phyloP scores from a whole-genome alignment of 1,139 yeast species.

The Sporopachydermia cereana region DNA sequence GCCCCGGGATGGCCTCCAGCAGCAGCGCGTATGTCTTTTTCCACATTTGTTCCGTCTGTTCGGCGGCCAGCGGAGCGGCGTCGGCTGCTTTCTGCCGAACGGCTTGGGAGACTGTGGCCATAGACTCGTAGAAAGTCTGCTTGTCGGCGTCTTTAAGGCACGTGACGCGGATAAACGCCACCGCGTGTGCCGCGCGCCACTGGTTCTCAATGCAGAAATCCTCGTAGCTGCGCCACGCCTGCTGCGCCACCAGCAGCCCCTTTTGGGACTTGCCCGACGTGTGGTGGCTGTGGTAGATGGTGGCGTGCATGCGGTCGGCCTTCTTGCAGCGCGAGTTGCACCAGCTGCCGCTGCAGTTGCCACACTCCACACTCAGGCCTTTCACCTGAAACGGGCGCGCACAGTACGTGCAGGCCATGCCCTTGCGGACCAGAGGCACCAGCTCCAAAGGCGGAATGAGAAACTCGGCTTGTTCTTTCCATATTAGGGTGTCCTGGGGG shows the following conservation, averaged over 20 bases:
- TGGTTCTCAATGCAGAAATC: slow-evolving; percentile 51
- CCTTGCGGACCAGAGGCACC: slow-evolving; percentile 45
- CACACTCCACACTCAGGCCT: slow-evolving; percentile 48
- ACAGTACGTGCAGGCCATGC: slow-evolving; percentile 74
- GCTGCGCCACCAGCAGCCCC: slow-evolving; percentile 26
- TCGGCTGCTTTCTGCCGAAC: slow-evolving; percentile 48
- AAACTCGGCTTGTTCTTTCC: slow-evolving; percentile 54
- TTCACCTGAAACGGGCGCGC: slow-evolving; percentile 44
- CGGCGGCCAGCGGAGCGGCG: slow-evolving; percentile 40
- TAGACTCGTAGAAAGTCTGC: slow-evolving; percentile 36
- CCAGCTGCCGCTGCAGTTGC: slow-evolving; percentile 60
- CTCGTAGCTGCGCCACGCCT: slow-evolving; percentile 44
- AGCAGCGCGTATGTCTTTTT: slow-evolving; percentile 42
- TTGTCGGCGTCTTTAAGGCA: slow-evolving; percentile 30
- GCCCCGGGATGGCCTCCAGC: slow-evolving; percentile 35
- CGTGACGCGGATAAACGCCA: slow-evolving; percentile 45
- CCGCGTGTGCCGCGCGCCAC: slow-evolving; percentile 61
- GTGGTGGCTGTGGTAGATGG: slow-evolving; percentile 41
- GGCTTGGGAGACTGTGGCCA: slow-evolving; percentile 65
- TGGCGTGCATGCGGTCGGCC: slow-evolving; percentile 38
- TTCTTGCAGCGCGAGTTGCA: slow-evolving; percentile 56
- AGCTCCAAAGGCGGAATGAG: slow-evolving; percentile 65
- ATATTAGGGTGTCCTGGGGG: slow-evolving; percentile 39
- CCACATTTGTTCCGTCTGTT: slow-evolving; percentile 54
- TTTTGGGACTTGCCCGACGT: slow-evolving; percentile 18